Percentiles rank a stretch among this genome's conserved stretches.
Conservation (phyloP, 257 asterid genomes). For the Nicotiana undulata region DNA sequence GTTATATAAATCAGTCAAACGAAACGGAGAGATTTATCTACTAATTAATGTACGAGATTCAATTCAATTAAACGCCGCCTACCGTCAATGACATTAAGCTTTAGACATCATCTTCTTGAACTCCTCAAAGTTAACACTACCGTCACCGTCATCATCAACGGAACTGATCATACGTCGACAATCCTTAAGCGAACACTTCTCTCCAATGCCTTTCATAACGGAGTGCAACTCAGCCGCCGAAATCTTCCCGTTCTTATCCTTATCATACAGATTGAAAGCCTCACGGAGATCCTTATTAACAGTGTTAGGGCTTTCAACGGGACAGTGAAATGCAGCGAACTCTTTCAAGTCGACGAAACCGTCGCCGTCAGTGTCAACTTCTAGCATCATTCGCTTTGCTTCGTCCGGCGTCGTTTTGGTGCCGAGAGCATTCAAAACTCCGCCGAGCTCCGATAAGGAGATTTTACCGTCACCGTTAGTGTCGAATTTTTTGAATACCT, state of each 20-base stretch:
- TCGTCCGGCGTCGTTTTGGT: conserved; percentile 47
- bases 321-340: conserved; percentile 54
- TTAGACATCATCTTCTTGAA: conserved; percentile 78
- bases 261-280: conserved; percentile 70
- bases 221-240: conserved; percentile 59
- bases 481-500: conserved; percentile 43
- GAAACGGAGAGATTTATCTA: not conserved
- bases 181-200: conserved; percentile 64
- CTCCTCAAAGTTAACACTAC: conserved; percentile 78
- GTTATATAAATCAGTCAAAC: too few relatives aligned
- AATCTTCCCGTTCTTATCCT: conserved; percentile 80
- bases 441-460: conserved; percentile 31
- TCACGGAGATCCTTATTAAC: conserved; percentile 57
- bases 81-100: conserved; percentile 9
- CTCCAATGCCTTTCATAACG: conserved; percentile 58
- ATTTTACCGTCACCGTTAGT: conserved; percentile 52
- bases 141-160: conserved; percentile 85
- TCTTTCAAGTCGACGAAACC: conserved; percentile 74
- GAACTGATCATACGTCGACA: conserved; percentile 64
- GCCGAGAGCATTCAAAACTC: conserved; percentile 40
- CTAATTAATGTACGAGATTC: not conserved
- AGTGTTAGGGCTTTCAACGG: conserved; percentile 21
- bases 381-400: conserved; percentile 53
- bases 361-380: conserved; percentile 77
- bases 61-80: not conserved